Conservation (phyloP, 192 early-diverging fungal species). For the Backusella luteola region DNA sequence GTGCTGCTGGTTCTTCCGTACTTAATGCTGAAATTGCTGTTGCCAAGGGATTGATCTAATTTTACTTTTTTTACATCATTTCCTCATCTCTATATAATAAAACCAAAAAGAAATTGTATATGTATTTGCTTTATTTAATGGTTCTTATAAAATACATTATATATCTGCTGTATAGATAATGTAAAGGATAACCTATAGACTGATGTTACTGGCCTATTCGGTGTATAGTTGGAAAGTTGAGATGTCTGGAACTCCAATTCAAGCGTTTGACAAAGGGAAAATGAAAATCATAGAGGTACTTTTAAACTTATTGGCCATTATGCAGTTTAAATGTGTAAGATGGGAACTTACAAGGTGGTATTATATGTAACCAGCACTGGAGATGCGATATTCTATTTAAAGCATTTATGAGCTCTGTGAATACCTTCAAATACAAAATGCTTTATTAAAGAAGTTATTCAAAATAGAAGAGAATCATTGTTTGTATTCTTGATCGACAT, state of each 20-base stretch:
- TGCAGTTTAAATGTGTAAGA: too few relatives aligned
- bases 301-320: too few relatives aligned
- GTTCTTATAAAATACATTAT: not conserved
- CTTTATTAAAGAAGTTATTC: not conserved
- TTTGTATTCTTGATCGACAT: not conserved
- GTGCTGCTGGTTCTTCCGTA: conserved; percentile 92
- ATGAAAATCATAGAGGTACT: too few relatives aligned
- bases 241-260: too few relatives aligned
- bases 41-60: conserved; percentile 66
- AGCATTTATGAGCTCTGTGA: not conserved
- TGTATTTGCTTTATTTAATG: not conserved
- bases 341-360: too few relatives aligned
- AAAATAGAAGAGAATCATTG: too few relatives aligned
- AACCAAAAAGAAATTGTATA: not conserved
- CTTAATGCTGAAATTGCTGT: conserved; percentile 94
- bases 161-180: not conserved
- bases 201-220: not conserved
- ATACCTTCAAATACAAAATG: not conserved
- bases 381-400: too few relatives aligned
- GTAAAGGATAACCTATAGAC: not conserved
- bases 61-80: not conserved
- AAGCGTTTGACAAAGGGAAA: too few relatives aligned
- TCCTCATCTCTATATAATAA: not conserved
- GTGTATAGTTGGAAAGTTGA: too few relatives aligned
- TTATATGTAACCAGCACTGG: too few relatives aligned